These are phyloP conservation scores for Daldinia sp. DNA, from an alignment of 2,329 filamentous ascomycete genomes.

Conservation along the genomic window DNA sequence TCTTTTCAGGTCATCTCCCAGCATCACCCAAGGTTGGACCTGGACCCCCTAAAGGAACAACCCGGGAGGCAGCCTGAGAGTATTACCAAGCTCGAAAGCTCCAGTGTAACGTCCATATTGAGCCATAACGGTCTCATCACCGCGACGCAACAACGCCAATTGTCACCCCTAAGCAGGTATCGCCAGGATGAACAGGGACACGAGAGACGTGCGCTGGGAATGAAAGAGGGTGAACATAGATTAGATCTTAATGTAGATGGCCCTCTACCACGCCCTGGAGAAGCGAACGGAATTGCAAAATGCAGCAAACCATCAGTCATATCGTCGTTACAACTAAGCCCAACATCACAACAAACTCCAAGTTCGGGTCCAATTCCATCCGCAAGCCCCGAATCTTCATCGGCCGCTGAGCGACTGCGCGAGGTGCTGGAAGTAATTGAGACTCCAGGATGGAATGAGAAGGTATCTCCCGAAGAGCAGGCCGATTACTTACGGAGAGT, in stretches of 20 bases:
- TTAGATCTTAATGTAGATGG: background rate
- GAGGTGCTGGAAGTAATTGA: constrained; percentile 5
- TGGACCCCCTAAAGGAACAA: background rate
- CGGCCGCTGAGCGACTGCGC: constrained; percentile 16
- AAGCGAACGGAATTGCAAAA: background rate
- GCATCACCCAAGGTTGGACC: background rate
- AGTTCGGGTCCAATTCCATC: background rate
- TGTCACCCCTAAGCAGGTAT: constrained; percentile 37
- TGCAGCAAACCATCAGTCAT: background rate
- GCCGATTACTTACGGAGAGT: constrained; percentile 22
- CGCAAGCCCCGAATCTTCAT: constrained; percentile 1
- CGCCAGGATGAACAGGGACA: constrained; percentile 30
- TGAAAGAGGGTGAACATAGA: background rate
- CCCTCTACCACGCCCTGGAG: background rate
- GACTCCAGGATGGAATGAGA: constrained; percentile 20
- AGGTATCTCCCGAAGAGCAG: constrained; percentile 24
- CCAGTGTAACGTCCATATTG: background rate
- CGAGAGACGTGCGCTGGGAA: constrained; percentile 38
- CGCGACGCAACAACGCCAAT: constrained; percentile 1
- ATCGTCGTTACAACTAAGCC: constrained; percentile 19
- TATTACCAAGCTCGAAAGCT: background rate
- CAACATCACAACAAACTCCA: background rate
- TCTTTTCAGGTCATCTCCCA: constrained; percentile 7
- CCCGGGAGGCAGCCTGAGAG: background rate
- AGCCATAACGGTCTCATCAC: constrained; percentile 3